Evolutionary conservation across 2,329 filamentous ascomycete species (phyloP), one percentile per base, ranked within the genome.

Genomic region (Scedosporium minutisporum): DNA sequence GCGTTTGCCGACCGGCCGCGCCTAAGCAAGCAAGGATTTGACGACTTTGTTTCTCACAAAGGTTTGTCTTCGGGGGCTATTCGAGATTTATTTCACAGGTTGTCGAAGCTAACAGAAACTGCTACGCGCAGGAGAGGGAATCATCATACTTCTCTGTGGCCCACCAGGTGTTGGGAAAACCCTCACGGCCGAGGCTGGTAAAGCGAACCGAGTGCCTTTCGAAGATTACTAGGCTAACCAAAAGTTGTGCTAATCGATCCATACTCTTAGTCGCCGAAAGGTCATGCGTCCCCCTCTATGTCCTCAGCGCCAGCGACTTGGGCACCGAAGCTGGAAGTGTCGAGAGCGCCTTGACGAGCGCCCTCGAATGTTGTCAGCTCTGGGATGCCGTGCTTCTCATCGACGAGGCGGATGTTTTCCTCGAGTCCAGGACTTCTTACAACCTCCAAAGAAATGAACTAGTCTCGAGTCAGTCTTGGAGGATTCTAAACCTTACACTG

Each of bases 331-430:
- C 67, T 6, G 23, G 6, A 0, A 57, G 46, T 0, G 65, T 67
- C 1, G 67, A 68, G 18, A 60, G 6, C n/a, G 25, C 29, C 3
- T 33, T 67, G 23, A 44, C 14, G 6, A 57, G 63, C 3, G 63
- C 65, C 2, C 63, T 66, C n/a, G 59, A 62, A 7, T 61, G 62
- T 3, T 66, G 65, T 1, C 63, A 66, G 2, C 25, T 33, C 2
- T 68, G 66, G 67, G 63, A 61, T 6, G 67, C 66, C 44, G 58
- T 68, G 1, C 51, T 68, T 10, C 58, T 68, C 0, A 55, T 68
- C 6, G 66, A 67, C 42, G 66, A 67, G 46, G 66, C 67, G 1
- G 67, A 68, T 23, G 63, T 67, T 0, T 68, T 67, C n/a, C 10
- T 55, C 12, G 18, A 55, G 21, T 14, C 18, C 21, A 18, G 51